A percentile compares a stretch with the other conserved stretches of the same genome.
Evolutionary conservation across 371 early-diverging fungal species (phyloP).

Genomic region (Mortierella sp.): DNA sequence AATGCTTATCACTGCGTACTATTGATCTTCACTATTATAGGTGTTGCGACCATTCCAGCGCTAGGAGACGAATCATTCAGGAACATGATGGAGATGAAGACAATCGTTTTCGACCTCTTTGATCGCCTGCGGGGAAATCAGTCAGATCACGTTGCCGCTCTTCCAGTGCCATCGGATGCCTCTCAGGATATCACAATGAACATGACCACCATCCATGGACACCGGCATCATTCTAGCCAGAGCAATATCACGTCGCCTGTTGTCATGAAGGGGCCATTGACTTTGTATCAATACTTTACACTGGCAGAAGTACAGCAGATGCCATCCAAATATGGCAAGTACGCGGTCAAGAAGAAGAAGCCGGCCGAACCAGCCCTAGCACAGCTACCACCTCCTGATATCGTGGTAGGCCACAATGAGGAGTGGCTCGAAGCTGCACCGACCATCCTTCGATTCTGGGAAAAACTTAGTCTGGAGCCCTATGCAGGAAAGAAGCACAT

Average conservation of each 20-base stretch:
- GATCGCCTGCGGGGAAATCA: slow-evolving; percentile 41
- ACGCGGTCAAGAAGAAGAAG: slow-evolving; percentile 69
- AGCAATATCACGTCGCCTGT: slow-evolving; percentile 62
- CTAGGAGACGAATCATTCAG: slow-evolving; percentile 54
- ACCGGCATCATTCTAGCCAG: slow-evolving; percentile 58
- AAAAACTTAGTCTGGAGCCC: slow-evolving; percentile 69
- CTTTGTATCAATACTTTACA: slow-evolving; percentile 28
- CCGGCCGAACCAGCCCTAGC: slow-evolving; percentile 67
- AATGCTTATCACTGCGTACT: neutral
- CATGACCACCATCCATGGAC: slow-evolving; percentile 50
- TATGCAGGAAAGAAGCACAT: slow-evolving; percentile 65
- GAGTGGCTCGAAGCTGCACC: slow-evolving; percentile 68
- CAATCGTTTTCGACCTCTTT: slow-evolving; percentile 57
- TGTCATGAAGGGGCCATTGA: slow-evolving; percentile 40
- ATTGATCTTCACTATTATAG: slow-evolving; percentile 17
- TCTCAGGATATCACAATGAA: slow-evolving; percentile 48
- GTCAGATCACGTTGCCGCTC: slow-evolving; percentile 38
- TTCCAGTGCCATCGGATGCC: slow-evolving; percentile 51
- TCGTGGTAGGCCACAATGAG: slow-evolving; percentile 68
- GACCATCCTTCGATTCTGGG: slow-evolving; percentile 69
- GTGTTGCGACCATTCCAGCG: slow-evolving; percentile 56
- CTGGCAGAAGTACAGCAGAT: slow-evolving; percentile 62
- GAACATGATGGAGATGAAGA: slow-evolving; percentile 59
- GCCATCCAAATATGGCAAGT: slow-evolving; percentile 72
- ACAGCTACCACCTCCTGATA: slow-evolving; percentile 60